These are phyloP conservation scores for Coniella lustricola DNA, from an alignment of 2,329 filamentous ascomycete genomes.

Conservation along the genomic window DNA sequence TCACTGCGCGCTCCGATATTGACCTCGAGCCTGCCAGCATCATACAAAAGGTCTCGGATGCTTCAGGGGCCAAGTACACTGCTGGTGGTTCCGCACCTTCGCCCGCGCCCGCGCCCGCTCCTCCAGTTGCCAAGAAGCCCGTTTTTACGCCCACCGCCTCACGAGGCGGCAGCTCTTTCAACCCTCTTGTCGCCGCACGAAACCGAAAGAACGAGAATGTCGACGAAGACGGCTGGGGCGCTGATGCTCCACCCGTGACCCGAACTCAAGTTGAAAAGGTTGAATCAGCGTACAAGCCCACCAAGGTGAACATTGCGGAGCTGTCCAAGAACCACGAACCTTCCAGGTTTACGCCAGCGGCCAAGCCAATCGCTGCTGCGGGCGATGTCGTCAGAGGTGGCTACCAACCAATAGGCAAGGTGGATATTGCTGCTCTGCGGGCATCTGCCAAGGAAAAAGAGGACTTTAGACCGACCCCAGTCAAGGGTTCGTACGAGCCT, in stretches of 20 bases:
- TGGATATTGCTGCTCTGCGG: conserved; percentile 91
- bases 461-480: conserved; percentile 74
- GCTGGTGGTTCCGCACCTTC: conserved; percentile 52
- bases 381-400: conserved; percentile 70
- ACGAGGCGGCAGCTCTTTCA: conserved; percentile 46
- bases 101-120: conserved; percentile 51
- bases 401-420: conserved; percentile 92
- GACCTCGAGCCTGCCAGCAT: conserved; percentile 85
- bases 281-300: conserved; percentile 85
- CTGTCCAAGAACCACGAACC: conserved; percentile 65
- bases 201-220: conserved; percentile 52
- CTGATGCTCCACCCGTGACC: conserved; percentile 85
- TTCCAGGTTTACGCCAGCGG: conserved; percentile 48
- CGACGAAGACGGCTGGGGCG: conserved; percentile 89
- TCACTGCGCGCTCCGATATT: conserved; percentile 85
- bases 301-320: conserved; percentile 87
- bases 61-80: conserved; percentile 91
- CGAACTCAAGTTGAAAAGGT: conserved; percentile 88
- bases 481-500: conserved; percentile 92
- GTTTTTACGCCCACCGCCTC: conserved; percentile 73
- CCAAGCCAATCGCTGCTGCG: conserved; percentile 36
- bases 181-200: conserved; percentile 61
- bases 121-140: conserved; percentile 78
- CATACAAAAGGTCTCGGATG: conserved; percentile 87
- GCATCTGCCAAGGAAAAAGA: conserved; percentile 60